phyloP scores from a whole-genome alignment of 129 eudicot genomes.

The Calendula officinalis region DNA sequence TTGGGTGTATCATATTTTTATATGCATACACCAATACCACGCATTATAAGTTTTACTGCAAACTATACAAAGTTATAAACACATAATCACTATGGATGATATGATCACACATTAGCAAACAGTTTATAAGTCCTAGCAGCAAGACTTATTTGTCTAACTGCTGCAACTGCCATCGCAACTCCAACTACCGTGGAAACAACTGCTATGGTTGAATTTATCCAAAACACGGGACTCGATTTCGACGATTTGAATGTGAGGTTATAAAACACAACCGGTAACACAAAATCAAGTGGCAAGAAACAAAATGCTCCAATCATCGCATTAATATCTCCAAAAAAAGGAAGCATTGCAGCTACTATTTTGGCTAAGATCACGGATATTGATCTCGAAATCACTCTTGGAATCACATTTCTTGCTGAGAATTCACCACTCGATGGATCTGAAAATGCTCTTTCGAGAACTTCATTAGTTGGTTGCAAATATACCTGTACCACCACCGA shows the following conservation, averaged over 20 bases:
- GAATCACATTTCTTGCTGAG: conserved; percentile 62
- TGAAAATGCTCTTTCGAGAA: conserved; percentile 59
- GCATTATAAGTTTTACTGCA: too few species aligned
- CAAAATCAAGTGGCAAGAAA: conserved; percentile 83
- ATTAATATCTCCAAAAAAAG: conserved; percentile 87
- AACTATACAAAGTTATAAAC: too few species aligned
- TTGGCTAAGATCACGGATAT: conserved; percentile 58
- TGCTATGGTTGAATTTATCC: conserved; percentile 67
- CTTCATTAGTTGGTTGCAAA: conserved; percentile 92
- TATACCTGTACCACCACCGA: too few species aligned
- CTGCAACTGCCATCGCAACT: conserved; percentile 71
- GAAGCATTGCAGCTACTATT: conserved; percentile 77
- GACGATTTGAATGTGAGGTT: conserved; percentile 83
- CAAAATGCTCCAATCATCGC: conserved; percentile 83
- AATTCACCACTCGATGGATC: conserved; percentile 67
- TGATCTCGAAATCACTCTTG: conserved; percentile 73
- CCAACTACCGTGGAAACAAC: conserved; percentile 50
- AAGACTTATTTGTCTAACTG: conserved; percentile 80
- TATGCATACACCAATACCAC: too few species aligned
- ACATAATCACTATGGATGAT: not conserved
- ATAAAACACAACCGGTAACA: conserved; percentile 70
- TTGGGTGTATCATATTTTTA: too few species aligned
- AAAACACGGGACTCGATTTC: conserved; percentile 42
- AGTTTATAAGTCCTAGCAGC: conserved; percentile 78
- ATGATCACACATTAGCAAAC: conserved; percentile 69